Evolutionary conservation across 805 yeast species (phyloP).

Genomic region (Schwanniomyces yamadae): DNA sequence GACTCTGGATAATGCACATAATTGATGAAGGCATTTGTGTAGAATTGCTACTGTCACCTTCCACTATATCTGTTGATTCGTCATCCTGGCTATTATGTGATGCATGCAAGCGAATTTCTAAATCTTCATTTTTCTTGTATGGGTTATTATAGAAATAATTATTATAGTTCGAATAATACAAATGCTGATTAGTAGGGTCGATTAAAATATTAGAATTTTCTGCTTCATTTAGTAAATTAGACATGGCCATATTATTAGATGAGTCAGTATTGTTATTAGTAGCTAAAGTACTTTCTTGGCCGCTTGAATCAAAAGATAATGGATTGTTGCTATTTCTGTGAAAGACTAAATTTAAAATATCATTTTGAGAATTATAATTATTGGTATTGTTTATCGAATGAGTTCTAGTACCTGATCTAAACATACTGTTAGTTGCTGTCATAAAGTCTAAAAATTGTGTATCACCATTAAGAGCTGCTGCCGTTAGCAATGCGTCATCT

Average conservation of each 20-base stretch:
- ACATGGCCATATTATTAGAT: slow-evolving; percentile 15
- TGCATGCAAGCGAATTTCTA: slow-evolving; percentile 46
- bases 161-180: slow-evolving; percentile 38
- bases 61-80: slow-evolving; percentile 32
- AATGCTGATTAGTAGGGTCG: slow-evolving; percentile 36
- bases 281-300: slow-evolving; percentile 7
- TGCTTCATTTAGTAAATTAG: slow-evolving; percentile 14
- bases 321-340: slow-evolving; percentile 37
- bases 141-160: slow-evolving; percentile 41
- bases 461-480: slow-evolving; percentile 66
- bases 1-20: slow-evolving; percentile 49
- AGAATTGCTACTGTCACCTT: slow-evolving; percentile 28
- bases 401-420: slow-evolving; percentile 6
- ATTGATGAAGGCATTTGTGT: slow-evolving; percentile 53
- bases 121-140: slow-evolving; percentile 34
- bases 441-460: slow-evolving; percentile 57
- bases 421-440: slow-evolving; percentile 9
- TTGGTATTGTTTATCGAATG: slow-evolving; percentile 5
- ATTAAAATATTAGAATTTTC: slow-evolving; percentile 16
- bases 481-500: slow-evolving; percentile 71
- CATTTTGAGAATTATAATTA: slow-evolving; percentile 29
- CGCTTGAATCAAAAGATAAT: slow-evolving; percentile 4
- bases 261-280: slow-evolving; percentile 6
- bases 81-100: slow-evolving; percentile 26
- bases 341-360: slow-evolving; percentile 52